Evolutionary conservation across 257 asterid species (phyloP).

Genomic region (Solanum ossicruentum): DNA sequence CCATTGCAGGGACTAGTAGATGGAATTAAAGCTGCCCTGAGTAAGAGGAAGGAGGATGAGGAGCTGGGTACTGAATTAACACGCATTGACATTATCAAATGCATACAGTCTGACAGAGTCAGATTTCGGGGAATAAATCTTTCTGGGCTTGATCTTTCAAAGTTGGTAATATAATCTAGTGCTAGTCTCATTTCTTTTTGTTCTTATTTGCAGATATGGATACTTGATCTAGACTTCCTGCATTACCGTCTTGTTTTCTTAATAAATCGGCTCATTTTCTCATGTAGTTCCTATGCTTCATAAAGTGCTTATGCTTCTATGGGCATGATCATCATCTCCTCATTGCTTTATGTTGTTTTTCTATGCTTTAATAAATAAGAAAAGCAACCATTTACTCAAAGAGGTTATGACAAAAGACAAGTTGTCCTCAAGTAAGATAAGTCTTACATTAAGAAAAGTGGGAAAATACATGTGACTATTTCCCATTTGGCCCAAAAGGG

Average conservation of each 20-base stretch:
- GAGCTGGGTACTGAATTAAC: conserved; percentile 72
- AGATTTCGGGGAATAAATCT: conserved; percentile 89
- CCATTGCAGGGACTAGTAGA: conserved; percentile 59
- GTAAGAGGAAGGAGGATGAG: conserved; percentile 65
- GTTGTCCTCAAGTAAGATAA: background rate
- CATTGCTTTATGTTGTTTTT: background rate
- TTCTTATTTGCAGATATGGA: background rate
- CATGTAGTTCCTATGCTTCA: background rate
- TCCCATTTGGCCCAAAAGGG: background rate
- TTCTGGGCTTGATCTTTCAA: conserved; percentile 88
- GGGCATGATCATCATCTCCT: background rate
- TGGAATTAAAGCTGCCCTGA: conserved; percentile 41
- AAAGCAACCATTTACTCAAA: background rate
- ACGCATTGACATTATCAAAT: conserved; percentile 81
- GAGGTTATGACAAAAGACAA: background rate
- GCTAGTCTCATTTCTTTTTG: conserved; percentile 1
- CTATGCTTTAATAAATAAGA: background rate
- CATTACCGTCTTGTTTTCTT: background rate
- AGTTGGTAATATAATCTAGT: conserved; percentile 42
- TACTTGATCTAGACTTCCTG: background rate
- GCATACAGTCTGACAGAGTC: conserved; percentile 88
- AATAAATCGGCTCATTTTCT: background rate
- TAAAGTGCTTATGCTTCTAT: background rate
- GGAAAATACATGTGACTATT: background rate
- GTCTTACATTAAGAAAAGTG: background rate